Evolutionary conservation across 306 rosid genomes (phyloP).

Genomic region (Castanea mollissima): DNA sequence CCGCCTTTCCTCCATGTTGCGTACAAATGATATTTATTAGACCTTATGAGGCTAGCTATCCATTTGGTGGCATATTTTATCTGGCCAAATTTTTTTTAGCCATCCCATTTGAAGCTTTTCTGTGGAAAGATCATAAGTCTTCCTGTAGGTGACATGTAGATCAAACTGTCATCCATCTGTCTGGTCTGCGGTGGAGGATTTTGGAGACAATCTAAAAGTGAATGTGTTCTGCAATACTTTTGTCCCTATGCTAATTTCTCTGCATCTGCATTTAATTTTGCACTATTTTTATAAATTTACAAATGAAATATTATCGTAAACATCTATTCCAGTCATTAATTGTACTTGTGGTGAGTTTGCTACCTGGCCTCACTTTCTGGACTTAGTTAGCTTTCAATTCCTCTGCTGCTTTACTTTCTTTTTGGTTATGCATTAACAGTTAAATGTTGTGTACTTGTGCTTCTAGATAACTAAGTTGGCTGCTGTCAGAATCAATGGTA

Average conservation of each 20-base stretch:
- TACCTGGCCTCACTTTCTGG: not conserved
- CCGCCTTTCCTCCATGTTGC: not conserved
- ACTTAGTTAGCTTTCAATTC: constrained; percentile 17
- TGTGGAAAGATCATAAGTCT: not conserved
- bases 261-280: not conserved
- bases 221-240: not conserved
- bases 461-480: constrained; percentile 81
- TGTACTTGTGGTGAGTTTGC: not conserved
- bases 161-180: not conserved
- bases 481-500: constrained; percentile 94
- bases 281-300: not conserved
- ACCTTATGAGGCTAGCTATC: not conserved
- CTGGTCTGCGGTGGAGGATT: not conserved
- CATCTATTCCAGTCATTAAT: not conserved
- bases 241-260: too few relatives aligned
- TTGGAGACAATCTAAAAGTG: not conserved
- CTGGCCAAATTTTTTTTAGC: too few relatives aligned
- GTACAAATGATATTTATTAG: too few relatives aligned
- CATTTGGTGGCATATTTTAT: too few relatives aligned
- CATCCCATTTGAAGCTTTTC: not conserved
- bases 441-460: constrained; percentile 24
- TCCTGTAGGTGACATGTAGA: not conserved
- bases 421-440: constrained; percentile 16
- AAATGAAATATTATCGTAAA: not conserved
- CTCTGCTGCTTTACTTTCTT: not conserved